Conservation (phyloP, 2,329 filamentous ascomycete genomes). For the Huntiella savannae region DNA sequence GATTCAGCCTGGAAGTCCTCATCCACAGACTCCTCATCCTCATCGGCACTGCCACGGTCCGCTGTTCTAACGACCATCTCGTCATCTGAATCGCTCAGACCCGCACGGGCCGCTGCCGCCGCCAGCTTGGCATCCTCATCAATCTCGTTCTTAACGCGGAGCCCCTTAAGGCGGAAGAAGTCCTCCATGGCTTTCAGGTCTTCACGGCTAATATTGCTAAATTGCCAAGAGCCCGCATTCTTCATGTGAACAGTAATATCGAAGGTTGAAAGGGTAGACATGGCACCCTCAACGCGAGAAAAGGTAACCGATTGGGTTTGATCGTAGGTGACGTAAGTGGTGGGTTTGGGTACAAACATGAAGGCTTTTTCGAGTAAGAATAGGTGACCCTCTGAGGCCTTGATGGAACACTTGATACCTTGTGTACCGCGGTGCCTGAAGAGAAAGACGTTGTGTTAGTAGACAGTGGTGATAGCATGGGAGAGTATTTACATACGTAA, state of each 20-base stretch:
- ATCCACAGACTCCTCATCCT: conserved; percentile 87
- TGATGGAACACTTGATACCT: conserved; percentile 99
- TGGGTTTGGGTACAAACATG: conserved; percentile 97
- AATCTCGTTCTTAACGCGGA: conserved; percentile 97
- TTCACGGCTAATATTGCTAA: conserved; percentile 98
- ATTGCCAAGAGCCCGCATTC: conserved; percentile 69
- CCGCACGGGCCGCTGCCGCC: conserved; percentile 65
- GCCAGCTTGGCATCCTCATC: conserved; percentile 73
- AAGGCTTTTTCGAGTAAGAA: conserved; percentile 97
- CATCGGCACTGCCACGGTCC: conserved; percentile 84
- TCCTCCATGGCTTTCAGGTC: conserved; percentile 91
- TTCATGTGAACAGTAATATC: conserved; percentile 91
- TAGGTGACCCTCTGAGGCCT: conserved; percentile 91
- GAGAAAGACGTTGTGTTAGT: background rate
- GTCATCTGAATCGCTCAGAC: conserved; percentile 68
- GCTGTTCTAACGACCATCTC: conserved; percentile 36
- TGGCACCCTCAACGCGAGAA: conserved; percentile 82
- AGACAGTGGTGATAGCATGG: background rate
- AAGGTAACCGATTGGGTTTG: conserved; percentile 83
- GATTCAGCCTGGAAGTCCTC: conserved; percentile 89
- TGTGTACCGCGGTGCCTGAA: conserved; percentile 69
- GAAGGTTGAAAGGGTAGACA: conserved; percentile 87
- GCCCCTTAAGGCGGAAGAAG: conserved; percentile 90
- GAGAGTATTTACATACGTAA: conserved; percentile 33
- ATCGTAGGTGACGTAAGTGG: conserved; percentile 92